Base-by-base conservation (phyloP, 1,139 yeast genomes). In the Lodderomyces elongisporus region DNA sequence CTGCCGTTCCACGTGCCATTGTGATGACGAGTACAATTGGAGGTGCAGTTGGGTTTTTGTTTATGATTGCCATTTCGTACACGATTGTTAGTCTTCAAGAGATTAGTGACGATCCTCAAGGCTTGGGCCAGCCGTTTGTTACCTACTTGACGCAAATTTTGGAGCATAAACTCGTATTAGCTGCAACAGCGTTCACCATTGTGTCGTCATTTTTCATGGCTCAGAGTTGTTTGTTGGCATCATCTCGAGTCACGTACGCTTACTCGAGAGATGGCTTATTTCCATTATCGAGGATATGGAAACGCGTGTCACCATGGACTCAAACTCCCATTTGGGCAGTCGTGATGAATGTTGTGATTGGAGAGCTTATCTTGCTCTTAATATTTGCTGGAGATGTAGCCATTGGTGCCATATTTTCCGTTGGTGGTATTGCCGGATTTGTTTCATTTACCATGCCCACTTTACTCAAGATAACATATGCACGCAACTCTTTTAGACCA, bases 391-490 rank as follows among this genome's bases (percentile, higher is more conserved):
- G 85, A 24, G 77, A 71, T 37, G 66, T 74, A 10, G 84, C 88
- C 28, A 77, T 82, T 46, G 81, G 78, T 27, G 89, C 91, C 31
- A 77, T 80, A 37, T 82, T 82, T 59, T 78, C 85, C 1, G 85
- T 81, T 25, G 87, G 87, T 33, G 89, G 87, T 36, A 79, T 80
- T 49, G 74, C 84, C 13, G 79, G 85, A 0, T 80, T 79, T 48
- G 69, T 80, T 40, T 80, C 88, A 1, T 81, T 81, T 53, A 69
- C 77, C n/a, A 62, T 77, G 46, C 89, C 89, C 15, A 75, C 82
- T 10, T 52, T 76, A 4, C 65, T 82, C 44, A 76, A 79, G 49
- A 70, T 77, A 41, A 70, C 82, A 1, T 73, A 68, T 45, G 71
- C 81, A 9, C 59, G 72, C 37, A 58, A 71, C 14, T 60, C 66